A percentile compares a stretch with the other conserved stretches of the same genome.
Evolutionary conservation across 139 green algal genomes (phyloP).

Genomic region (Klebsormidium nitens): DNA sequence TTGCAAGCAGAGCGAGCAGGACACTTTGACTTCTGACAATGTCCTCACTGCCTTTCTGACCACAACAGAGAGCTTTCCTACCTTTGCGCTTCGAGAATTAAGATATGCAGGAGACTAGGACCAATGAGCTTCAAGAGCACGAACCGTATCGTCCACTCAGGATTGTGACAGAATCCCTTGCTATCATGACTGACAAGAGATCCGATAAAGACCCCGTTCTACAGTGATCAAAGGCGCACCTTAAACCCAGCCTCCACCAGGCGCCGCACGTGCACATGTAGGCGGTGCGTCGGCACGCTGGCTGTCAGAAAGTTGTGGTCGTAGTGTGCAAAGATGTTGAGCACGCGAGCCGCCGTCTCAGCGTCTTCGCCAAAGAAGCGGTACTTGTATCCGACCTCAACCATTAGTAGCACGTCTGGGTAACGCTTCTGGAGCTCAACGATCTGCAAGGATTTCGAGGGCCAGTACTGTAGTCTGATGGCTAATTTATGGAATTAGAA

Average conservation of each 20-base stretch:
- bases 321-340: slow-evolving; percentile 57
- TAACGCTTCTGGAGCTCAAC: slow-evolving; percentile 54
- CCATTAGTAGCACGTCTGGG: slow-evolving; percentile 63
- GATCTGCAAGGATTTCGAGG: slow-evolving; percentile 38
- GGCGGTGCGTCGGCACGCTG: slow-evolving; percentile 66
- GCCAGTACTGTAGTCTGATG: not conserved
- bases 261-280: slow-evolving; percentile 73
- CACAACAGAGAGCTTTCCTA: too few species aligned
- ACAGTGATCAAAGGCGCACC: too few species aligned
- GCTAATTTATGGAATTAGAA: not conserved
- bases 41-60: too few species aligned
- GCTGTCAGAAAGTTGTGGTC: slow-evolving; percentile 77
- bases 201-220: not conserved
- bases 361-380: slow-evolving; percentile 85
- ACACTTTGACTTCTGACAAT: too few species aligned
- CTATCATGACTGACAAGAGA: too few species aligned
- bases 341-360: slow-evolving; percentile 49
- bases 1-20: too few species aligned
- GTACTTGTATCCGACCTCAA: slow-evolving; percentile 69
- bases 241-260: slow-evolving; percentile 75
- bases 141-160: too few species aligned
- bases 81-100: too few species aligned
- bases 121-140: too few species aligned
- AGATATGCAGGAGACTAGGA: too few species aligned
- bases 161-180: too few species aligned